Base-by-base conservation (phyloP, 176 grass and related monocot genomes). In the Hyparrhenia diplandra region DNA sequence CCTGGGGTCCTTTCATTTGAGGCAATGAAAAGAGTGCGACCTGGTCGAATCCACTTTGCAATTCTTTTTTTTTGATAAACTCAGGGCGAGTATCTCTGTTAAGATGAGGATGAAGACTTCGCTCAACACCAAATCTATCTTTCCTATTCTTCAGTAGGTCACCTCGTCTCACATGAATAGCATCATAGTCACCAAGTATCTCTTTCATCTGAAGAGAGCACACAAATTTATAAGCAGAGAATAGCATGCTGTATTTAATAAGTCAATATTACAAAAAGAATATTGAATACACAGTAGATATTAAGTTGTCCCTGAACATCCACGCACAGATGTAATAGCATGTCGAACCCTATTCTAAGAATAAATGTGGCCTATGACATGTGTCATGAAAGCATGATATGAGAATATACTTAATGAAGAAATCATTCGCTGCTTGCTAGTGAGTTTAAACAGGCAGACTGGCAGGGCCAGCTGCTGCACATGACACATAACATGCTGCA, bases 151-250 rank as follows among this genome's bases (percentile, higher is more conserved):
- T 98, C 40, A 98, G 46, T 59, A 84, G 84, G 82, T 98, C 95
- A 80, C 95, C 95, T 78, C 92, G 86, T 35, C 95, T 88, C 76
- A 98, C 95, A 88, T 98, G 95, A 85, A 98, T 98, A 81, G 92
- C 95, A 85, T 98, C 90, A 76, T 98, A 98, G 18, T 98, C 92
- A 73, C 90, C 90, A 88, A 98, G 88, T 65, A 89, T 65, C 36
- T 80, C 81, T 93, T 94, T 98, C 64, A 98, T 89, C 95, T 95
- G 84, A 66, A 72, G 11, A 76, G 17, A 59, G 29, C n/a, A 74
- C 18, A 68, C 13, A 39, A 27, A 70, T 61, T 87, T 41, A 69
- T 46, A 31, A 12, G 59, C 20, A 63, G 0, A 69, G 14, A 82
- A 87, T 30, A 77, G 60, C 2, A 70, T 47, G 66, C 14, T 71